phyloP scores from a whole-genome alignment of 1,284 basidiomycete genomes.

The Agaricales sp. region DNA sequence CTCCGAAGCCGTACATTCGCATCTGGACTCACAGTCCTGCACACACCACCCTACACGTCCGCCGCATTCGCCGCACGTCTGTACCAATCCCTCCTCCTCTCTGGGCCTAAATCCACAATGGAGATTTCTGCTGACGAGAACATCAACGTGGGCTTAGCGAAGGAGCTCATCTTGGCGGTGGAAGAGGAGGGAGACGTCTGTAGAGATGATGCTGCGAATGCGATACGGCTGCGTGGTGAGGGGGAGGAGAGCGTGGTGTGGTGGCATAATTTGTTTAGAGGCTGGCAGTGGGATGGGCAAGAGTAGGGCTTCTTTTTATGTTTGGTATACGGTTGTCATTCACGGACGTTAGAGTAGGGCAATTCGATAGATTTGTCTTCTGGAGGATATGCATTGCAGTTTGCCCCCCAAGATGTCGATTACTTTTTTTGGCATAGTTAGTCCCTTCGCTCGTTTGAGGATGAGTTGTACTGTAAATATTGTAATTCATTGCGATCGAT shows the following conservation, averaged over 20 bases:
- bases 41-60: constrained; percentile 69
- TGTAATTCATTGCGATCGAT: no score
- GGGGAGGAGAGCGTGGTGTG: constrained; percentile 24
- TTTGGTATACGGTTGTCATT: no score
- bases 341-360: no score
- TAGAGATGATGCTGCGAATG: constrained; percentile 54
- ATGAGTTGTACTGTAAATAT: no score
- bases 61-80: constrained; percentile 59
- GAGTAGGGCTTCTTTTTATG: no score
- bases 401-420: no score
- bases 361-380: no score
- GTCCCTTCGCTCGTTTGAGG: no score
- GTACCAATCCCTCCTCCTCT: constrained; percentile 36
- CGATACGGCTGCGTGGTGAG: constrained; percentile 18
- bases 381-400: no score
- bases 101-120: constrained; percentile 41
- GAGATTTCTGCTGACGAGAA: constrained; percentile 61
- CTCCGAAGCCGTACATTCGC: constrained; percentile 62
- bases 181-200: constrained; percentile 61
- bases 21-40: constrained; percentile 71
- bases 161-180: constrained; percentile 66
- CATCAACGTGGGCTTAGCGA: constrained; percentile 58
- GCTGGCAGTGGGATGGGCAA: neutral
- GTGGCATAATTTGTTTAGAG: constrained; percentile 10
- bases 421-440: no score